These are phyloP conservation scores for Pseudogymnoascus sp. DNA, from an alignment of 2,329 filamentous ascomycete species.

Conservation along the genomic window DNA sequence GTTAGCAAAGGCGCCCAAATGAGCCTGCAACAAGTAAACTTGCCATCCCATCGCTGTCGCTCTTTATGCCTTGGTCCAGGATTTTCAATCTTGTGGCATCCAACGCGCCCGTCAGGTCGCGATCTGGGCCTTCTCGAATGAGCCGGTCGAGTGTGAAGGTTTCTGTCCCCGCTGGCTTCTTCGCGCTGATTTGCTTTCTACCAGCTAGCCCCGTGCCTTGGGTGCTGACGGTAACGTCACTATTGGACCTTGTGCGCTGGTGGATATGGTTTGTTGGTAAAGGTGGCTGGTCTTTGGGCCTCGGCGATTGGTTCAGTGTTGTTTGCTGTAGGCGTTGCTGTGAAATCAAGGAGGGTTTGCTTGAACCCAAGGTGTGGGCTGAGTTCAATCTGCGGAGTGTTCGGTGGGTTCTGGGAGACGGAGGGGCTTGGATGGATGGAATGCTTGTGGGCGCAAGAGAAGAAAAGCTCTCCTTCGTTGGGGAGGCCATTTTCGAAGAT, in stretches of 20 bases:
- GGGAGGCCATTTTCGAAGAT: constrained; percentile 12
- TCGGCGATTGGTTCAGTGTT: constrained; percentile 16
- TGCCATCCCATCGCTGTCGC: constrained; percentile 75
- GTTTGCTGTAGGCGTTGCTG: constrained; percentile 48
- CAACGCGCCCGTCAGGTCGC: constrained; percentile 57
- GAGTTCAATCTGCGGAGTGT: constrained; percentile 67
- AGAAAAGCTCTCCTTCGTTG: constrained; percentile 23
- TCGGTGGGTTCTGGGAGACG: constrained; percentile 57
- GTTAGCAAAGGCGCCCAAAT: constrained; percentile 15
- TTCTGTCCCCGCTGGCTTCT: constrained; percentile 42
- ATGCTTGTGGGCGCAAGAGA: constrained; percentile 27
- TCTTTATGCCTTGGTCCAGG: constrained; percentile 66
- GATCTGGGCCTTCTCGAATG: constrained; percentile 67
- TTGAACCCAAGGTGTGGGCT: constrained; percentile 57
- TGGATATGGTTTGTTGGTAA: constrained; percentile 21
- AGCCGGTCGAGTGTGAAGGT: constrained; percentile 62
- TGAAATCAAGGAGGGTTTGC: constrained; percentile 49
- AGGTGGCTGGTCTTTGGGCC: constrained; percentile 20
- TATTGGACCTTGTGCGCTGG: constrained; percentile 60
- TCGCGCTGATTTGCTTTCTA: constrained; percentile 38
- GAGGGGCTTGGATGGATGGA: constrained; percentile 44
- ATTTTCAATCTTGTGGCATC: constrained; percentile 67
- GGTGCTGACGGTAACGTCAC: constrained; percentile 49
- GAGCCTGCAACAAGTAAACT: constrained; percentile 20
- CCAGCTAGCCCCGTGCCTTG: constrained; percentile 32